Evolutionary conservation across 495 filamentous ascomycete species (phyloP).

Genomic region (Patellaria atrata): DNA sequence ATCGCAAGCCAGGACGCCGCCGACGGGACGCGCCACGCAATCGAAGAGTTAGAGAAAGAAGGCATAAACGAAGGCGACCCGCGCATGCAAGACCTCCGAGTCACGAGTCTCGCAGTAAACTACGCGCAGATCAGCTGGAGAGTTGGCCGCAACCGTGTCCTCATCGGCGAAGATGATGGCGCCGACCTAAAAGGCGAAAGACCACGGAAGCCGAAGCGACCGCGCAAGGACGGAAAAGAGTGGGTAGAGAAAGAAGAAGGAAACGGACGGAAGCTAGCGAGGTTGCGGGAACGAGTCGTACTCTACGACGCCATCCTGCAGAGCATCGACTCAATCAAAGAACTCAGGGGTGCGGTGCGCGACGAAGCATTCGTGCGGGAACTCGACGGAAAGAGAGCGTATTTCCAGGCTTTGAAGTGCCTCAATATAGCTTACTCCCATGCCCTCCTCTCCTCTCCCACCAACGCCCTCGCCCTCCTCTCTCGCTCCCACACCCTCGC

Average conservation of each 20-base stretch:
- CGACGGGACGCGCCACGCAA: conserved; percentile 81
- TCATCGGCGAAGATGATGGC: conserved; percentile 69
- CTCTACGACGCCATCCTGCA: conserved; percentile 88
- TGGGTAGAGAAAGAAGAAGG: conserved; percentile 34
- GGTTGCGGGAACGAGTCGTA: conserved; percentile 73
- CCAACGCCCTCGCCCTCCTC: conserved; percentile 74
- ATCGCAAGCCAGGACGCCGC: conserved; percentile 86
- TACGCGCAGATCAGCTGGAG: conserved; percentile 89
- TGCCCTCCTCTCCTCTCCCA: conserved; percentile 51
- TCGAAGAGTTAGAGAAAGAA: conserved; percentile 75
- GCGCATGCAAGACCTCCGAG: conserved; percentile 82
- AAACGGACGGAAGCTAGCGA: conserved; percentile 53
- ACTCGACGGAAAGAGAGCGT: conserved; percentile 59
- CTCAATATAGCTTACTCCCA: conserved; percentile 79
- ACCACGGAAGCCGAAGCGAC: conserved; percentile 26
- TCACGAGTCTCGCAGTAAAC: conserved; percentile 84
- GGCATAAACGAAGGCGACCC: conserved; percentile 72
- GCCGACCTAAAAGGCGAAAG: conserved; percentile 39
- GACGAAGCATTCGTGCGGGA: conserved; percentile 63
- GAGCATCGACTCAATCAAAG: conserved; percentile 79
- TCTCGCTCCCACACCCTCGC: conserved; percentile 49
- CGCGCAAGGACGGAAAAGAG: conserved; percentile 44
- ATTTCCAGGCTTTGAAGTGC: conserved; percentile 85
- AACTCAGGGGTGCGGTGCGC: conserved; percentile 80
- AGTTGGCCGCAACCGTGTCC: conserved; percentile 78